Evolutionary conservation across 2,329 filamentous ascomycete genomes (phyloP), one percentile per base, ranked within the genome.

Genomic region (Alternaria tenuissima): DNA sequence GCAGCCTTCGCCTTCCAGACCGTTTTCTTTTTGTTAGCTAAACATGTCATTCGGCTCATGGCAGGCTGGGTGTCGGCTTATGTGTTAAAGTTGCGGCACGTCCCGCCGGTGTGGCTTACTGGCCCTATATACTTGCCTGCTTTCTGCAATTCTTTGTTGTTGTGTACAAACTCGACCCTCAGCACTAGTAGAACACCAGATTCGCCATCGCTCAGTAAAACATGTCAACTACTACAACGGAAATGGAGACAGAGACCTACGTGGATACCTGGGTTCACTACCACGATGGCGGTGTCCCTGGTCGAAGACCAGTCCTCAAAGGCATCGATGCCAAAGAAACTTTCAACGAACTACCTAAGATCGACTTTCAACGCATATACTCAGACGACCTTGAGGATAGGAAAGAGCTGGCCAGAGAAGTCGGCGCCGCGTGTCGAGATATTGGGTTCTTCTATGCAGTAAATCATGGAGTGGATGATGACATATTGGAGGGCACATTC

Each of bases 371-470:
- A 8, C 70, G 73, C 4, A 69, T 76, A 32, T 75, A 73, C 55
- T 76, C 73, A 5, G 49, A 71, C 8, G 47, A 65, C 0, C 24
- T 75, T 1, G 61, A 63, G 3, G 72, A 75, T 34, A 55, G 71
- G 5, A 67, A 72, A 59, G 64, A 67, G 42, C 43, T 77, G 16
- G 72, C 71, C 2, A 62, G 57, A 9, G 71, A 78, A 60, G 71
- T 79, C 2, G 72, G 72, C 6, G 66, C 65, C 18, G 76, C 76
- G 2, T 78, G 74, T 61, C 66, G 71, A 44, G 68, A 75, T 38
- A 65, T 76, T 3, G 75, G 75, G 0, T 77, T 77, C 64, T 76
- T 77, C 53, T 76, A 75, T 53, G 73, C 73, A 0, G 71, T 73
- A 1, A 76, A 76, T 52, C 69, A 75, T 42, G 68, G 73, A 5